phyloP scores from a whole-genome alignment of 2,329 filamentous ascomycete genomes.

The Fusarium denticulatum region DNA sequence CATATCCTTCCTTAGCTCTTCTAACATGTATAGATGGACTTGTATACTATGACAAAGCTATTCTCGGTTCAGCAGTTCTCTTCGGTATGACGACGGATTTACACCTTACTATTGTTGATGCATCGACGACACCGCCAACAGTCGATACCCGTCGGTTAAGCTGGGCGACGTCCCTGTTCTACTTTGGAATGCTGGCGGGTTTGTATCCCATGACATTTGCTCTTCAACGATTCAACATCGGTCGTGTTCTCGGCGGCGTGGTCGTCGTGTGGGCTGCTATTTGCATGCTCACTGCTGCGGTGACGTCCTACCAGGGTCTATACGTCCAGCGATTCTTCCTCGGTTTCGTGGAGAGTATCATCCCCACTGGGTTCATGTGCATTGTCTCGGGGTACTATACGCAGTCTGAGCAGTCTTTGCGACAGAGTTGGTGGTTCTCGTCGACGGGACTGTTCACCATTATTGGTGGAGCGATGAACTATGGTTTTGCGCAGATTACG shows the following conservation, averaged over 20 bases:
- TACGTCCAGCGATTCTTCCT: slow-evolving; percentile 74
- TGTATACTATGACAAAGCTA: slow-evolving; percentile 67
- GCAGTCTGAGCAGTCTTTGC: slow-evolving; percentile 69
- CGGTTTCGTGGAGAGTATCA: slow-evolving; percentile 69
- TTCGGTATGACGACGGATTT: slow-evolving; percentile 82
- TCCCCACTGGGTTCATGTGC: slow-evolving; percentile 74
- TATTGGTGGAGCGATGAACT: slow-evolving; percentile 71
- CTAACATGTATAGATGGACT: slow-evolving; percentile 51
- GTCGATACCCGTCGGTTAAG: slow-evolving; percentile 74
- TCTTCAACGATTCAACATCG: slow-evolving; percentile 73
- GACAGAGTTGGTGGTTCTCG: slow-evolving; percentile 76
- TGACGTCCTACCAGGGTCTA: slow-evolving; percentile 70
- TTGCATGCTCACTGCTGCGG: slow-evolving; percentile 75
- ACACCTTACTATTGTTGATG: slow-evolving; percentile 62
- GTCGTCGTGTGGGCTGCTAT: slow-evolving; percentile 74
- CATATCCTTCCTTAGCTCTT: accelerated
- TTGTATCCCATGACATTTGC: slow-evolving; percentile 78
- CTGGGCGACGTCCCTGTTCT: slow-evolving; percentile 83
- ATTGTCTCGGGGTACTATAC: slow-evolving; percentile 72
- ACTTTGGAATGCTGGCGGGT: slow-evolving; percentile 81
- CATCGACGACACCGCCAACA: slow-evolving; percentile 58
- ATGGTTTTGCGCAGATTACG: slow-evolving; percentile 72
- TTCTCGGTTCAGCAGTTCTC: slow-evolving; percentile 75
- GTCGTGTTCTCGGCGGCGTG: slow-evolving; percentile 69
- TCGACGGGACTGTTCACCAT: slow-evolving; percentile 68